Evolutionary conservation across 352 stramenopile genomes (phyloP).

Genomic region (Albugo laibachii): DNA sequence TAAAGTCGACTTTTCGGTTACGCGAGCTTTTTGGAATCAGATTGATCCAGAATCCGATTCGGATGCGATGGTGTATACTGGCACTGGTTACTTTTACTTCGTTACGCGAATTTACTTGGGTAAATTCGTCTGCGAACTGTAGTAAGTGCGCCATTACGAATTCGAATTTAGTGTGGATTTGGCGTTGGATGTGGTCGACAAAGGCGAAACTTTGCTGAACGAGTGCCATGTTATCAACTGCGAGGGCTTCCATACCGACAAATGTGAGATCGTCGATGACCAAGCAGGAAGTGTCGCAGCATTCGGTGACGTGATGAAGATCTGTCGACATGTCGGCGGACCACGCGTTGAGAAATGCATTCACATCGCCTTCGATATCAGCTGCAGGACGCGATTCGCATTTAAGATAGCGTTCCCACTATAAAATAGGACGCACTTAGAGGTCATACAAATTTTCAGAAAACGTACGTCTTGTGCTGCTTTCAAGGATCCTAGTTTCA

Average conservation of each 20-base stretch:
- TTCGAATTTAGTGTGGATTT: constrained; percentile 48
- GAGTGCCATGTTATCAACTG: constrained; percentile 26
- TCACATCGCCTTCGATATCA: constrained; percentile 54
- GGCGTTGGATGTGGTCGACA: constrained; percentile 23
- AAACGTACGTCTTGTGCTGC: constrained; percentile 30
- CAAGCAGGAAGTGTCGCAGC: constrained; percentile 28
- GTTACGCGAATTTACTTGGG: constrained; percentile 24
- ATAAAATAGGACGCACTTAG: not conserved
- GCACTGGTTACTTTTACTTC: constrained; percentile 46
- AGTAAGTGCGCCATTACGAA: constrained; percentile 37
- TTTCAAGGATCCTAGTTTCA: constrained; percentile 39
- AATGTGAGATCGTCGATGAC: constrained; percentile 44
- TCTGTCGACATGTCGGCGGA: constrained; percentile 28
- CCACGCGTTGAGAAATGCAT: constrained; percentile 66
- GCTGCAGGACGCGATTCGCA: constrained; percentile 48
- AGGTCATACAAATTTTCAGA: not conserved
- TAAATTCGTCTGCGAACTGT: constrained; percentile 56
- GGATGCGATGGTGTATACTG: constrained; percentile 14
- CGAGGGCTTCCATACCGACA: constrained; percentile 26
- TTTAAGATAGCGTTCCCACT: constrained; percentile 59
- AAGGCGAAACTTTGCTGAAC: constrained; percentile 20
- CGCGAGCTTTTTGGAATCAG: constrained; percentile 47
- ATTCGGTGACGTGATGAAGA: constrained; percentile 20
- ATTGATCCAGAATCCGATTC: constrained; percentile 55
- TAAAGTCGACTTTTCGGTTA: constrained; percentile 61